Conservation (phyloP, 805 yeast species). For the Sugiyamaella marilandica region DNA sequence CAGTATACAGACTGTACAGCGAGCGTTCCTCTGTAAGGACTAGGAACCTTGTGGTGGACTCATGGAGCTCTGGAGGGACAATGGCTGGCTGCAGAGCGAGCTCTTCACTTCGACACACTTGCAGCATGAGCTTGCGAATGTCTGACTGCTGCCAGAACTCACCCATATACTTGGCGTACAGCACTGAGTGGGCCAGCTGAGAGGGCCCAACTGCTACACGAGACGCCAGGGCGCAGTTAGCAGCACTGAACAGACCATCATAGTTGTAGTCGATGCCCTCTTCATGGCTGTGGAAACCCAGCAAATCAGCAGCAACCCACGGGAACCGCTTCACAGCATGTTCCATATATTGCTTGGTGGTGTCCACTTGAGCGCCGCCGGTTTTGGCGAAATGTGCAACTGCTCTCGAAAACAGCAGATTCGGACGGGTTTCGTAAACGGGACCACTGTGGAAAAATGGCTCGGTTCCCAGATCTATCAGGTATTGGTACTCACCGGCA, state of each 20-base stretch:
- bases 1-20: neutral
- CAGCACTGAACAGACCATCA: slow-evolving; percentile 4
- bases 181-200: slow-evolving; percentile 19
- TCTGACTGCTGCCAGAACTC: slow-evolving; percentile 22
- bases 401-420: slow-evolving; percentile 60
- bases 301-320: slow-evolving; percentile 47
- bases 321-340: slow-evolving; percentile 56
- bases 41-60: slow-evolving; percentile 24
- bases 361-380: slow-evolving; percentile 34
- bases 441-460: slow-evolving; percentile 44
- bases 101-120: slow-evolving; percentile 1
- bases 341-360: slow-evolving; percentile 41
- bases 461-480: slow-evolving; percentile 50
- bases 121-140: slow-evolving; percentile 15
- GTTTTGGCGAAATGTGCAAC: slow-evolving; percentile 48
- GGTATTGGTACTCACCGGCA: slow-evolving; percentile 58
- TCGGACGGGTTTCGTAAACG: slow-evolving; percentile 64
- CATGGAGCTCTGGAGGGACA: neutral
- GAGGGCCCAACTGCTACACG: slow-evolving; percentile 12
- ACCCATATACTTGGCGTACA: slow-evolving; percentile 22
- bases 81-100: slow-evolving; percentile 2
- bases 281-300: slow-evolving; percentile 26
- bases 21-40: slow-evolving; percentile 19
- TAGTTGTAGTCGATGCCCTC: slow-evolving; percentile 4
- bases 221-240: slow-evolving; percentile 2